Base-by-base conservation (phyloP, 257 asterid species). In the Solanum pinnatisectum region DNA sequence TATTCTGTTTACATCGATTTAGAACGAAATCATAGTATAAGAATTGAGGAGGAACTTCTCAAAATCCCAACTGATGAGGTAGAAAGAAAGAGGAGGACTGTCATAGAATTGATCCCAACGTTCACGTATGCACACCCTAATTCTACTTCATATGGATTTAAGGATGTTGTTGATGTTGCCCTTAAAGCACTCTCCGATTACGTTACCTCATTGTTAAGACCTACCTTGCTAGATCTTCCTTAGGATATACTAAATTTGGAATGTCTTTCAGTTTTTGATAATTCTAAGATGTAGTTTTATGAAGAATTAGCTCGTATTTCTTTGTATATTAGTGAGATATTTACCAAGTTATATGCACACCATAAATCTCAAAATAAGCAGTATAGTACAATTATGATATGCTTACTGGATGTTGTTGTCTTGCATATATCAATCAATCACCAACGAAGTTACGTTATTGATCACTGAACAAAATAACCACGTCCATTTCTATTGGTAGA, bases 101-200 rank as follows among this genome's bases (percentile, higher is more conserved):
- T 82, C 86, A 46, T 82, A 46, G 18, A 82, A 30, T 32, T 82
- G 44, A 82, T 82, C 44, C 86, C 86, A 82, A 82, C 11, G 59
- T 49, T 82, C 59, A 82, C 86, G 1, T 82, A 82, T 82, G 86
- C 70, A 82, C 70, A 82, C 32, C 86, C 86, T 30, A 82, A 82
- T 82, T 49, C 86, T 82, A 82, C 86, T 49, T 49, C 86, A 49
- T 49, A 82, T 32, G 86, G 86, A 82, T 82, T 82, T 82, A 32
- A n/a, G 7, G 71, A 49, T 82, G 86, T 36, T 30, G 86, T 82
- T 49, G 86, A 82, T 82, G 32, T 82, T 20, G 30, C 86, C 7
- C 86, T 82, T 22, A 82, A 82, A 49, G 44, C 44, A 49, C 11
- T 82, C 4, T 82, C 86, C 6, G 2, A 32, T 18, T 44, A 82